Evolutionary conservation across 805 yeast species (phyloP).

Genomic region (Candida patagonica): DNA sequence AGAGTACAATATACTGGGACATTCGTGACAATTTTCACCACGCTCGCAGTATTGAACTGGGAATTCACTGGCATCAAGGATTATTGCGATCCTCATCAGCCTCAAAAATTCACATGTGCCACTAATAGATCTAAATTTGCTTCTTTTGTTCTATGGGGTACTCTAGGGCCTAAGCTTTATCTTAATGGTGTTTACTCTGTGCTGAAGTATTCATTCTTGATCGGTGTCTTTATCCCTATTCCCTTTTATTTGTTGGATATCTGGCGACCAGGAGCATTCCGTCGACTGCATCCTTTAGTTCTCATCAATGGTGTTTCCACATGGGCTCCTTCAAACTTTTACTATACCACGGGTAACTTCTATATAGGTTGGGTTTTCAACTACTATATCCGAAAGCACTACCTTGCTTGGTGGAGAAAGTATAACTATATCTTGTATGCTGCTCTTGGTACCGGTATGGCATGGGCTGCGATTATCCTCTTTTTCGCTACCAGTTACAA

Average conservation of each 20-base stretch:
- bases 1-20: conserved; percentile 23
- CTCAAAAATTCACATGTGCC: conserved; percentile 38
- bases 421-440: conserved; percentile 41
- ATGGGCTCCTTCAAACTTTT: conserved; percentile 36
- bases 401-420: conserved; percentile 44
- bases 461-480: conserved; percentile 37
- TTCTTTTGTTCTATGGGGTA: conserved; percentile 37
- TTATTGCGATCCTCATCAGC: conserved; percentile 36
- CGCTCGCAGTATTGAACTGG: conserved; percentile 35
- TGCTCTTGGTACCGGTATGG: conserved; percentile 41
- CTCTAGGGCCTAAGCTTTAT: conserved; percentile 39
- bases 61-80: conserved; percentile 32
- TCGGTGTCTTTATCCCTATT: conserved; percentile 17
- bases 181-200: conserved; percentile 25
- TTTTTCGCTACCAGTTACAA: conserved; percentile 35
- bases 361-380: conserved; percentile 36
- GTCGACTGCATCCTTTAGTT: conserved; percentile 1
- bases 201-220: conserved; percentile 18
- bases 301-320: conserved; percentile 1
- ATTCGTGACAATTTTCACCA: conserved; percentile 36
- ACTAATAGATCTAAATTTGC: conserved; percentile 35
- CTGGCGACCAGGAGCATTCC: not conserved
- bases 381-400: conserved; percentile 34
- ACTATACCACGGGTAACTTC: conserved; percentile 35
- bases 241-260: conserved; percentile 4